Conservation (phyloP, 306 rosid genomes). For the Rosa persica region DNA sequence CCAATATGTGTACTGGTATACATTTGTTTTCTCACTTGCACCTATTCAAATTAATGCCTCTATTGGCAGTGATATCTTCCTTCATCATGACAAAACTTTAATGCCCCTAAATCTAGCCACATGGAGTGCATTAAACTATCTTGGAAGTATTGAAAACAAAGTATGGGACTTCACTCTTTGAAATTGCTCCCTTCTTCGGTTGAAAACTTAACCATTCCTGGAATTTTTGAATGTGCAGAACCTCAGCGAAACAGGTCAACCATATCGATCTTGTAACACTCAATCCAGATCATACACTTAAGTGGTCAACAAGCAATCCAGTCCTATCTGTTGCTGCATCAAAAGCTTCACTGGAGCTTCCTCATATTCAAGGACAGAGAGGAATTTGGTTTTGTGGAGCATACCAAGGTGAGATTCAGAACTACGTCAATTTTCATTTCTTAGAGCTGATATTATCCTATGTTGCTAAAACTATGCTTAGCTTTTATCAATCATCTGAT, state of each 20-base stretch:
- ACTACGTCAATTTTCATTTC: not conserved
- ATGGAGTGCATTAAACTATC: slow-evolving; percentile 96
- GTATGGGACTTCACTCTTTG: slow-evolving; percentile 21
- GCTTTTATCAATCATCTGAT: not conserved
- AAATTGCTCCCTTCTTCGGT: too few relatives aligned
- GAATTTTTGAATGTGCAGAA: slow-evolving; percentile 48
- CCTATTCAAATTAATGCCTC: not conserved
- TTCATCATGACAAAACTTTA: slow-evolving; percentile 78
- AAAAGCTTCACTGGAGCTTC: slow-evolving; percentile 67
- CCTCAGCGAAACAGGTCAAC: slow-evolving; percentile 49
- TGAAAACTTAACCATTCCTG: not conserved
- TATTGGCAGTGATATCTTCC: slow-evolving; percentile 87
- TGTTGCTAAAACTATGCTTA: not conserved
- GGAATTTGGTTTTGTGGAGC: slow-evolving; percentile 89
- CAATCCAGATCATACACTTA: slow-evolving; percentile 70
- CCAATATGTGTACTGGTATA: slow-evolving; percentile 76
- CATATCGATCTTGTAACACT: slow-evolving; percentile 79
- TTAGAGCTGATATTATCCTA: not conserved
- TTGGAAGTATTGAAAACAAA: slow-evolving; percentile 56
- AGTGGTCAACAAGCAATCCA: slow-evolving; percentile 80
- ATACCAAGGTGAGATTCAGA: slow-evolving; percentile 56
- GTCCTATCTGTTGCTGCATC: slow-evolving; percentile 75
- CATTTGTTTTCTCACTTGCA: not conserved
- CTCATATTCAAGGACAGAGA: slow-evolving; percentile 78
- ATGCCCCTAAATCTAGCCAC: slow-evolving; percentile 92